phyloP scores from a whole-genome alignment of 257 asterid species.

The Lithospermum erythrorhizon region DNA sequence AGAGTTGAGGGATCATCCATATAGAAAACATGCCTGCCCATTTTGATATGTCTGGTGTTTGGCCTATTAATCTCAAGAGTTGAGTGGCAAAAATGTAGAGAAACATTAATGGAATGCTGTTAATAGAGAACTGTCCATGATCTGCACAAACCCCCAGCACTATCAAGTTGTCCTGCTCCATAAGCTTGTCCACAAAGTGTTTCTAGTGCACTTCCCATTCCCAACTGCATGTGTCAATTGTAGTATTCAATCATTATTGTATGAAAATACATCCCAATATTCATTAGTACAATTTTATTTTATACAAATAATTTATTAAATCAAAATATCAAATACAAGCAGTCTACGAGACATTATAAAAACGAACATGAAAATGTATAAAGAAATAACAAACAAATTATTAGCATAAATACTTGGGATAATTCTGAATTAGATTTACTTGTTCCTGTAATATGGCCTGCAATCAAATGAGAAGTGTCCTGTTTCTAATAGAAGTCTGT shows the following conservation, averaged over 20 bases:
- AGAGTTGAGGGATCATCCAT: constrained; percentile 65
- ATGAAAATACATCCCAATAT: too few species aligned
- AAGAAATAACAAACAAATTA: too few species aligned
- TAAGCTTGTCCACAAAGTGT: constrained; percentile 59
- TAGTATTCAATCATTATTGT: not conserved
- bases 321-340: too few species aligned
- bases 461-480: too few species aligned
- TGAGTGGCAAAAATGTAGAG: constrained; percentile 32
- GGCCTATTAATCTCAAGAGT: constrained; percentile 33
- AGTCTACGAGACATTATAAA: too few species aligned
- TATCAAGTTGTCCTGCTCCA: constrained; percentile 45
- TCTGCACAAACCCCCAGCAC: constrained; percentile 54
- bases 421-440: too few species aligned
- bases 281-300: too few species aligned
- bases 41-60: constrained; percentile 27
- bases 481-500: too few species aligned
- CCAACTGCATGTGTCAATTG: constrained; percentile 18
- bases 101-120: constrained; percentile 16
- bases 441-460: too few species aligned
- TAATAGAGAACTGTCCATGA: constrained; percentile 47
- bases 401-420: too few species aligned
- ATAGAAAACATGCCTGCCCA: constrained; percentile 30
- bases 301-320: too few species aligned
- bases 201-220: constrained; percentile 55
- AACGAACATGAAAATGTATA: too few species aligned